Base-by-base conservation (phyloP, 176 grass and related monocot species). In the Aegilops umbellulata region DNA sequence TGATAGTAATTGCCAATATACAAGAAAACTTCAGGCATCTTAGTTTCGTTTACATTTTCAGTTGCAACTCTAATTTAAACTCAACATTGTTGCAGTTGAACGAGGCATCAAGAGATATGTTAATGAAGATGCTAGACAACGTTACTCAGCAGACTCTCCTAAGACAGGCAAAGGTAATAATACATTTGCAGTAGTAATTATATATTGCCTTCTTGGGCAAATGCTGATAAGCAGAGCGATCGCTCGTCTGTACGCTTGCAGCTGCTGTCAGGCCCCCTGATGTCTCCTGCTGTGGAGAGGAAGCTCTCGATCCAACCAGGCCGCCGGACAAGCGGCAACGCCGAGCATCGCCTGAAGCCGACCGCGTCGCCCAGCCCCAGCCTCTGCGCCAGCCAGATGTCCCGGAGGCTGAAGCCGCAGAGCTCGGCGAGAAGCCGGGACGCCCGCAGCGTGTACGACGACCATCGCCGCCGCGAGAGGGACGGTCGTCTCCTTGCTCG, bases 121-220 rank as follows among this genome's bases (percentile, higher is more conserved):
- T 95, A 38, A 87, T 85, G 85, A 95, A 69, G 66, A 79, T 97
- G 46, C 85, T 95, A 10, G 93, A 95, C 25, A 80, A 91, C 7
- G 87, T 89, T 47, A 93, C 91, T 24, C 73, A 84, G 60, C 66
- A 80, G 29, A 35, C 83, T 77, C 87, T 95, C 70, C 34, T 58
- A 20, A 79, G 53, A 19, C 91, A 91, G 61, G 85, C 88, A 60
- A 93, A 87, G 89, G 93, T 93, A 66, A 80, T 34, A 20, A 80
- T n/a, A 24, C 1, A 60, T 74, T 14, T 46, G 19, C 2, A 8
- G 16, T 31, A 8, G 16, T 31, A 49, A 6, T 60, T 17, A 9
- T 6, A 46, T 19, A 15, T 19, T 34, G 53, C 15, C 30, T 47
- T 47, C 13, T 51, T 32, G 9, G 6, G 62, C 14, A 13, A 84